Base-by-base conservation (phyloP, 1,284 basidiomycete species). In the Malassezia equina region DNA sequence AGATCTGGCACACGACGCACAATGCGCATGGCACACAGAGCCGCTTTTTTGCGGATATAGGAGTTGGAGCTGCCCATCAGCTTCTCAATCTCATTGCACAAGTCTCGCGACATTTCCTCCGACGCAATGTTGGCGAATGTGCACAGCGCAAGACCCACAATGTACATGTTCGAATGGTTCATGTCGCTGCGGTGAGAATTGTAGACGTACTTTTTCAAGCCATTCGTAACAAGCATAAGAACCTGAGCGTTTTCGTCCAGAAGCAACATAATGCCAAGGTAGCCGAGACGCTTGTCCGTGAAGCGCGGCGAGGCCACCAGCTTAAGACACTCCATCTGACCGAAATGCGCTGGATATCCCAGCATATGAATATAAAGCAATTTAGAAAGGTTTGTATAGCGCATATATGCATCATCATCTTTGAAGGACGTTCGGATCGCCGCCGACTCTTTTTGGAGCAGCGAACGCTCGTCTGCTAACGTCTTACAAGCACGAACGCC, bases 341-440 rank as follows among this genome's bases (percentile, higher is more conserved):
- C 94, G 73, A 96, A 99, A 76, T 99, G 94, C 27, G 94, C 94
- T 3, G 93, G 90, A 56, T 94, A 96, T 55, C 94, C 94, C 23
- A 99, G 85, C 94, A 99, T 98, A 77, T 98, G 91, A 76, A 99
- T 98, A 79, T 99, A 98, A 61, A 99, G 84, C 21, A 98, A 82
- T 76, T 98, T 98, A 58, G 93, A 91, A 73, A 98, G 86, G 78
- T 94, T 95, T 80, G 96, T 90, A 76, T 96, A 87, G 54, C 91
- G 84, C 81, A 77, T 85, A 87, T 34, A 85, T 25, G 69, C 65
- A 47, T 77, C 77, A 75, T 98, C 94, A 75, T 96, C 91, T 64
- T 93, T 86, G 79, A 99, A 98, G 1, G 90, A 90, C 0, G 93
- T 93, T 56, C 94, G 83, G 67, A 99, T 95, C 19, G 91, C 89